phyloP scores from a whole-genome alignment of 2,329 filamentous ascomycete genomes.

The Microcyclospora pomicola region DNA sequence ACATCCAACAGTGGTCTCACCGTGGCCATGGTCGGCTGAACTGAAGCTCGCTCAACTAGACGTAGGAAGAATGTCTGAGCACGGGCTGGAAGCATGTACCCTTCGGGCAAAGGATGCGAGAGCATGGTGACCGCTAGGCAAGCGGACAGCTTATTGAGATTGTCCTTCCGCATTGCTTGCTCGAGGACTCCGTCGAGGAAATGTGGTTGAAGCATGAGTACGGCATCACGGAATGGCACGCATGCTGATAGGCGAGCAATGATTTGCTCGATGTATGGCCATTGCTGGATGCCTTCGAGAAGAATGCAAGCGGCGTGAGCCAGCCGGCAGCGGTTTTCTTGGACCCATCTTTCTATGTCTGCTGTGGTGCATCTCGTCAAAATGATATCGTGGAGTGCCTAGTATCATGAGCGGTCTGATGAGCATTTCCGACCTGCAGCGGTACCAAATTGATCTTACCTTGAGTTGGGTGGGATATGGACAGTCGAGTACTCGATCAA shows the following conservation, averaged over 20 bases:
- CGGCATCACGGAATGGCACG: slow-evolving; percentile 15
- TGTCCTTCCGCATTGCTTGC: slow-evolving; percentile 13
- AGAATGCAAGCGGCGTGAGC: slow-evolving; percentile 30
- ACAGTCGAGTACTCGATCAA: slow-evolving; percentile 17
- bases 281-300: slow-evolving; percentile 37
- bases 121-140: slow-evolving; percentile 17
- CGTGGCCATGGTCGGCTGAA: slow-evolving; percentile 12
- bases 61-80: slow-evolving; percentile 21
- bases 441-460: slow-evolving; percentile 6
- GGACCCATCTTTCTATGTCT: slow-evolving; percentile 33
- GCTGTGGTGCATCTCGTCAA: slow-evolving; percentile 16
- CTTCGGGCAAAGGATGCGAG: slow-evolving; percentile 15
- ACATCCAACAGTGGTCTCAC: slow-evolving; percentile 21
- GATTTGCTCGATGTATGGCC: slow-evolving; percentile 37
- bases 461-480: slow-evolving; percentile 23
- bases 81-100: slow-evolving; percentile 18
- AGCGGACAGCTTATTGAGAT: slow-evolving; percentile 9
- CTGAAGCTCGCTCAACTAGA: slow-evolving; percentile 18
- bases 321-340: slow-evolving; percentile 37
- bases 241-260: slow-evolving; percentile 29
- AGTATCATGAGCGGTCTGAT: neutral
- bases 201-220: slow-evolving; percentile 19
- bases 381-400: slow-evolving; percentile 23
- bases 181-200: slow-evolving; percentile 16
- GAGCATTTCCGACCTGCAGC: neutral